phyloP scores from a whole-genome alignment of 1,284 basidiomycete genomes.

The Ceratobasidium theobromae region DNA sequence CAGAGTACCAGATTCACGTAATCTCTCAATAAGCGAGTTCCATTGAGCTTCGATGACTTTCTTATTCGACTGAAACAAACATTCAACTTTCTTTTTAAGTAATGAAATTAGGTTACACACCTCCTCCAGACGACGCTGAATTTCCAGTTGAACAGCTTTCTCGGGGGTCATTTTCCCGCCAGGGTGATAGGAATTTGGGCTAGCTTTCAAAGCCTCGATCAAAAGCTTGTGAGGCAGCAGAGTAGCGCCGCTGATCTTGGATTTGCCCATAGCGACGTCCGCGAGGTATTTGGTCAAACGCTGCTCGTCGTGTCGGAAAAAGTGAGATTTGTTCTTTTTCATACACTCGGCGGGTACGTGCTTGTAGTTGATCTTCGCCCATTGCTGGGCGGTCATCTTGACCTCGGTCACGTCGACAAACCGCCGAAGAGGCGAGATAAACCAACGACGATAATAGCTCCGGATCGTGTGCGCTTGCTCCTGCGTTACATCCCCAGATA shows the following conservation, averaged over 20 bases:
- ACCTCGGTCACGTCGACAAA: conserved; percentile 55
- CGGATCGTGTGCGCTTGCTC: conserved; percentile 49
- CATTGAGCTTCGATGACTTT: conserved; percentile 64
- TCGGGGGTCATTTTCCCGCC: conserved; percentile 1
- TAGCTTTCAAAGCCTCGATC: conserved; percentile 42
- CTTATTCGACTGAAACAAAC: conserved; percentile 38
- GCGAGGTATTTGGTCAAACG: conserved; percentile 59
- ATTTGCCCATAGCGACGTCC: conserved; percentile 56
- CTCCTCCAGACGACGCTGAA: conserved; percentile 28
- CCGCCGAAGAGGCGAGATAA: conserved; percentile 58
- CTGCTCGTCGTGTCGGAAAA: conserved; percentile 58
- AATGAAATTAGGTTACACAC: background rate
- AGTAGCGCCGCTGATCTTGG: conserved; percentile 60
- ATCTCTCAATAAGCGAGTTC: conserved; percentile 56
- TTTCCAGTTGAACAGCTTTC: conserved; percentile 23
- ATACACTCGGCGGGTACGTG: conserved; percentile 63
- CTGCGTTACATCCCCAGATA: conserved; percentile 39
- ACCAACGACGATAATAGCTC: conserved; percentile 55
- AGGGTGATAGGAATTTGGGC: background rate
- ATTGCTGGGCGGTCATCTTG: conserved; percentile 61
- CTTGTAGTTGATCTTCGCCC: conserved; percentile 47
- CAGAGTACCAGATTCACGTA: conserved; percentile 56
- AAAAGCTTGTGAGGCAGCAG: conserved; percentile 61
- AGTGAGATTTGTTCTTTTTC: conserved; percentile 54
- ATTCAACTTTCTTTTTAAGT: background rate